Evolutionary conservation across 2,329 filamentous ascomycete species (phyloP), one percentile per base, ranked within the genome.

Genomic region (Bimuria novae-zelandiae): DNA sequence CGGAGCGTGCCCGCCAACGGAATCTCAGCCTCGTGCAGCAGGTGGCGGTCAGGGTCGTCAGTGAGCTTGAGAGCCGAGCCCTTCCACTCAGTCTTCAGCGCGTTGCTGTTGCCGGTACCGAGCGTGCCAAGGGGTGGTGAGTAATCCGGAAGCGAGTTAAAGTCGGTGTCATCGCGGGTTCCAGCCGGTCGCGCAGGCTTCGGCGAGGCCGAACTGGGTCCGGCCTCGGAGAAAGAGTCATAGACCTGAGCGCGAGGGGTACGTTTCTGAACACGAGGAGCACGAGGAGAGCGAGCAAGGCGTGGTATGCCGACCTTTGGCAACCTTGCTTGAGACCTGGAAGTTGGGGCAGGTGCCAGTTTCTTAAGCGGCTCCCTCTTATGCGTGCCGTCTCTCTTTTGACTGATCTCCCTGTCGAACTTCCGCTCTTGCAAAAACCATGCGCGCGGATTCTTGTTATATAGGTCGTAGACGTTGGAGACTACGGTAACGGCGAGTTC

Each of bases 71-170:
- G 84, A 33, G 87, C 83, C 56, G 86, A 84, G 7, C 89, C 90
- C 77, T 92, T 94, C 90, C 91, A 95, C 57, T 95, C 90, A 22
- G 90, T 87, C 78, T 92, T 93, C 62, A 94, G 81, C 36, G 82
- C 84, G 71, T 90, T 90, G 46, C 82, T 76, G 64, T 86, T 86
- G 60, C 78, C 77, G 41, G 69, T 65, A 7, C 86, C 84, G 3
- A 94, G 81, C 2, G 87, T 86, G 50, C 79, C 76, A 36, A 86
- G 68, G 0, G 89, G 85, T 39, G 91, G 91, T 46, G 86, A 90
- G 70, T 82, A 89, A 71, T 96, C 85, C 5, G 82, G 81, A 27
- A 95, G 79, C 3, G 84, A 79, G 40, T 82, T 79, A 74, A 90
- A 96, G 72, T 95, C 88, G 69, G 89, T 90, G 70, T 96, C 90